Percentiles rank a stretch among this genome's conserved stretches.
phyloP scores from a whole-genome alignment of 257 asterid species.

The Buddleja alternifolia region DNA sequence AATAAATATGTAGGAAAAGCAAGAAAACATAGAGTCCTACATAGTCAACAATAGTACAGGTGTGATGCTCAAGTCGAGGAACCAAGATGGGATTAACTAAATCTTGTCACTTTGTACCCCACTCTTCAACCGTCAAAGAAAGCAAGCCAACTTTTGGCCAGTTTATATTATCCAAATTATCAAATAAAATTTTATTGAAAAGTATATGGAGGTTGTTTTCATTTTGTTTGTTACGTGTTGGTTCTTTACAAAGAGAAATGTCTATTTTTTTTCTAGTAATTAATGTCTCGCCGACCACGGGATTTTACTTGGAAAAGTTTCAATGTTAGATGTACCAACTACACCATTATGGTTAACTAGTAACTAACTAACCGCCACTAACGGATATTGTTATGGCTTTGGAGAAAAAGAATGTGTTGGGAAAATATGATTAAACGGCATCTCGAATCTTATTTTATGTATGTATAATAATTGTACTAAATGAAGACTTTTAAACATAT shows the following conservation, averaged over 20 bases:
- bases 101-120: constrained; percentile 3
- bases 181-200: neutral
- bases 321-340: neutral
- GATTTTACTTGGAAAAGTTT: neutral
- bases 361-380: constrained; percentile 8
- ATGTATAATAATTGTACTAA: no score
- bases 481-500: no score
- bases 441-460: no score
- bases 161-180: neutral
- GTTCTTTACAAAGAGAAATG: neutral
- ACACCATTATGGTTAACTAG: neutral
- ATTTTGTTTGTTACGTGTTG: neutral
- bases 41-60: neutral
- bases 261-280: neutral
- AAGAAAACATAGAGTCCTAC: no score
- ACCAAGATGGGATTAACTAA: constrained; percentile 14
- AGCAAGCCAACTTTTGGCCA: neutral
- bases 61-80: constrained; percentile 11
- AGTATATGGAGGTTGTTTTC: neutral
- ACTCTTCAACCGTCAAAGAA: constrained; percentile 6
- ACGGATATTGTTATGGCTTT: neutral
- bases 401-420: neutral
- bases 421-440: no score
- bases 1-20: no score
- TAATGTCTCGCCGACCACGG: constrained; percentile 20